Base-by-base conservation (phyloP, 371 early-diverging fungal species). In the Mucor irregularis region DNA sequence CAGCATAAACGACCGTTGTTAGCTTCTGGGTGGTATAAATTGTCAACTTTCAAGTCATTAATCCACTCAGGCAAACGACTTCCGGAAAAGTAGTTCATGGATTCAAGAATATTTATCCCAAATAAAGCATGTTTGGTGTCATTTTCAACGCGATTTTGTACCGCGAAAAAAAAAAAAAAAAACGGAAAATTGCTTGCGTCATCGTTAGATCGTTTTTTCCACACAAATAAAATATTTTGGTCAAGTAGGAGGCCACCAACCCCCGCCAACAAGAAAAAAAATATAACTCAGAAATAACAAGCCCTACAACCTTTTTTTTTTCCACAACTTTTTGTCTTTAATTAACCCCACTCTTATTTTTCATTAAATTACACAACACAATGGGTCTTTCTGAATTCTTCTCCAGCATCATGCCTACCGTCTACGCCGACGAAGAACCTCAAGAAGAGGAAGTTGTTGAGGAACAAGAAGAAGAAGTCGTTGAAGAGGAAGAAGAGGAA, bases 321-420 rank as follows among this genome's bases (percentile, higher is more conserved):
- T 45, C 14, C 19, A 35, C 26, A 49, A 50, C 37, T 25, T 50
- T 44, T 39, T 22, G 14, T 28, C 30, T 21, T 30, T 16, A 44
- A 42, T 50, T 49, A 47, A 38, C 57, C 63, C 58, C 49, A 57
- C 58, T 57, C 63, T 62, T 30, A 33, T 24, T 48, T 49, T 52
- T 49, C 40, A 48, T 49, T 49, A 49, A 44, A 55, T 24, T 28
- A 58, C 45, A 43, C 25, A 46, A 43, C 33, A 43, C 28, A 40
- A 78, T 78, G 78, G 78, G 75, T 63, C 69, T 78, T 55, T 48
- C 71, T 62, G 78, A 78, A 54, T 65, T 78, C 62, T 73, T 78
- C 52, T 66, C 78, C 46, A 74, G 54, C 62, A 58, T 78, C 58
- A 68, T 78, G 39, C 78, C 78, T 56, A 78, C 78, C 45, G 73